Conservation (phyloP, 331 rosid genomes). For the Pyrus hybrid region DNA sequence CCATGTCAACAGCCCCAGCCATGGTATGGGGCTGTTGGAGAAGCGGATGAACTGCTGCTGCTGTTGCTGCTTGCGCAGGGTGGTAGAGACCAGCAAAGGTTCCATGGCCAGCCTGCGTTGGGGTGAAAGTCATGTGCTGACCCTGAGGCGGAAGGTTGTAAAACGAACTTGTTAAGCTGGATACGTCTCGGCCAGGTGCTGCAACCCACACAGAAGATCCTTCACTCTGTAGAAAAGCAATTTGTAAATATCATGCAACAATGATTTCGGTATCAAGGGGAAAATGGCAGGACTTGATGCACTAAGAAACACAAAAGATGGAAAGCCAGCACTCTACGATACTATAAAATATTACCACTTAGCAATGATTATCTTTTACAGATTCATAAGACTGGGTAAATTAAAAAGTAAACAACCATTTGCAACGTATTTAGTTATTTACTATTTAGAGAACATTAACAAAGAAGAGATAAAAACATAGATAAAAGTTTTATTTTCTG, state of each 20-base stretch:
- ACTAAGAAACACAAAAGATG: not conserved
- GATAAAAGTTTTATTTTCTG: too few relatives aligned
- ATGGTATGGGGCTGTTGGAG: slow-evolving; percentile 90
- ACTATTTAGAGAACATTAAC: too few relatives aligned
- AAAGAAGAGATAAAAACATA: too few relatives aligned
- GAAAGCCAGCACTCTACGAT: not conserved
- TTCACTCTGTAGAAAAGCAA: slow-evolving; percentile 59
- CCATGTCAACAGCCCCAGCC: slow-evolving; percentile 93
- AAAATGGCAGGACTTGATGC: not conserved
- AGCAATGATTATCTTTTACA: not conserved
- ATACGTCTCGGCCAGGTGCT: slow-evolving; percentile 84
- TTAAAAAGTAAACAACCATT: not conserved
- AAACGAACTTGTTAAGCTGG: slow-evolving; percentile 68
- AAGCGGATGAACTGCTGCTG: slow-evolving; percentile 77
- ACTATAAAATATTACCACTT: not conserved
- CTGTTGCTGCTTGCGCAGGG: slow-evolving; percentile 82
- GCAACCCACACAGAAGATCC: slow-evolving; percentile 92
- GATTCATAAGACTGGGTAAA: not conserved
- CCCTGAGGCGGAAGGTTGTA: slow-evolving; percentile 90
- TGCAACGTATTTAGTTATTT: too few relatives aligned
- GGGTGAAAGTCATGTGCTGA: slow-evolving; percentile 78
- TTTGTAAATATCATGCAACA: slow-evolving; percentile 7
- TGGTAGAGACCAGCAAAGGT: slow-evolving; percentile 80
- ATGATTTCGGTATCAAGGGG: not conserved
- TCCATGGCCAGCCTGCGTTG: slow-evolving; percentile 84